Base-by-base conservation (phyloP, 768 basidiomycete species). In the Suillus subalutaceus region DNA sequence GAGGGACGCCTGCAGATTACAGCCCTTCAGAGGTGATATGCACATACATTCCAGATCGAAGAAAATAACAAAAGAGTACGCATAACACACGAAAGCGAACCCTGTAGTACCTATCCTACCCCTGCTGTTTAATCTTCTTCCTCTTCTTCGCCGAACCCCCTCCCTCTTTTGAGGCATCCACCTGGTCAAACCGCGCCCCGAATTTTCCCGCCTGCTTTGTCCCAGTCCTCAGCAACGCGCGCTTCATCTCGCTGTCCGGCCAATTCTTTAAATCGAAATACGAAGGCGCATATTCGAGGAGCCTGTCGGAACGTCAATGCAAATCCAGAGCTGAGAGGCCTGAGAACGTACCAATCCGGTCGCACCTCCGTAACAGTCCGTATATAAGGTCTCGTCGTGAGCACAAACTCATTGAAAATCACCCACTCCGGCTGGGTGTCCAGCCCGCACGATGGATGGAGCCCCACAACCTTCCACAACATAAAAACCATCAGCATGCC, bases 371-470 rank as follows among this genome's bases (percentile, higher is more conserved):
- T 90, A 20, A 97, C 94, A 0, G 93, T 96, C 37, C 97, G 89
- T 73, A 99, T 95, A 72, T 91, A 99, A 67, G 86, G 89, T 58
- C 89, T 79, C 7, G 94, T 93, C 10, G 96, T 99, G 69, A 98
- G 79, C 12, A 98, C 95, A 71, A 98, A 99, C 78, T 97, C 96
- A 73, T 96, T 94, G 82, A 92, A 96, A 9, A 93, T 75, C 5
- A 96, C 94, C 95, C 94, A 96, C 71, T 96, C 94, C 2, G 96
- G 95, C 65, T 90, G 89, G 12, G 87, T 86, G 66, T 94, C 92
- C 56, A 97, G 80, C 40, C 94, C 94, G 67, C 93, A 96, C 30
- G 90, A 92, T 9, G 96, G 92, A 74, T 98, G 96, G 9, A 74
- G 63, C 40, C 38, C 63, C 23, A 74, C 72, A 37, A 67, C 61